Evolutionary conservation across 306 rosid species (phyloP).

Genomic region (Quercus wislizeni): DNA sequence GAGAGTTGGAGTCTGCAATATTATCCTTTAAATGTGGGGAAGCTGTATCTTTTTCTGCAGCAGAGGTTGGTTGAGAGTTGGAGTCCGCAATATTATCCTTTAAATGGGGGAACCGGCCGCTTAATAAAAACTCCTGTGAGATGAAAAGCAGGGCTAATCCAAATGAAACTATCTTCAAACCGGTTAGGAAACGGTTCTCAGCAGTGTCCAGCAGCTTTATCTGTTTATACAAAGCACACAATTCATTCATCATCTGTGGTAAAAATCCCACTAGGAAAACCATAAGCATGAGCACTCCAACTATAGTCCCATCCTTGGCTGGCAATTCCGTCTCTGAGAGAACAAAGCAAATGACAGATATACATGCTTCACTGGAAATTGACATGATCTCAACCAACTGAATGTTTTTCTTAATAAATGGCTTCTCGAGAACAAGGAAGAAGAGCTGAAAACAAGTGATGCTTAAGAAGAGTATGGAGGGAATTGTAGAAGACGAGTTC

Average conservation of each 20-base stretch:
- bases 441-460: slow-evolving; percentile 70
- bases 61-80: too few species aligned
- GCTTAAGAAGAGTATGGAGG: slow-evolving; percentile 44
- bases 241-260: slow-evolving; percentile 57
- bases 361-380: slow-evolving; percentile 47
- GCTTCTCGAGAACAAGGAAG: slow-evolving; percentile 87
- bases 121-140: slow-evolving; percentile 59
- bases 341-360: slow-evolving; percentile 45
- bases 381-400: slow-evolving; percentile 75
- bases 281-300: slow-evolving; percentile 55
- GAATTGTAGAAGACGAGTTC: slow-evolving; percentile 36
- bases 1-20: too few species aligned
- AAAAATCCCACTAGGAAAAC: slow-evolving; percentile 60
- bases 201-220: slow-evolving; percentile 56
- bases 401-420: slow-evolving; percentile 82
- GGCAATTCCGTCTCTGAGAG: slow-evolving; percentile 45
- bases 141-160: slow-evolving; percentile 59
- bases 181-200: slow-evolving; percentile 49
- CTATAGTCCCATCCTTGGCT: slow-evolving; percentile 30
- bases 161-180: slow-evolving; percentile 56
- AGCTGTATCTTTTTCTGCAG: too few species aligned
- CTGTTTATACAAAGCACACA: slow-evolving; percentile 68
- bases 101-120: slow-evolving; percentile 22
- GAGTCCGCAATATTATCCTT: too few species aligned
- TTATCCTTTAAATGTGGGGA: too few species aligned